Evolutionary conservation across 768 basidiomycete species (phyloP), one percentile per base, ranked within the genome.

Genomic region (Neoboletus subvelutipes): DNA sequence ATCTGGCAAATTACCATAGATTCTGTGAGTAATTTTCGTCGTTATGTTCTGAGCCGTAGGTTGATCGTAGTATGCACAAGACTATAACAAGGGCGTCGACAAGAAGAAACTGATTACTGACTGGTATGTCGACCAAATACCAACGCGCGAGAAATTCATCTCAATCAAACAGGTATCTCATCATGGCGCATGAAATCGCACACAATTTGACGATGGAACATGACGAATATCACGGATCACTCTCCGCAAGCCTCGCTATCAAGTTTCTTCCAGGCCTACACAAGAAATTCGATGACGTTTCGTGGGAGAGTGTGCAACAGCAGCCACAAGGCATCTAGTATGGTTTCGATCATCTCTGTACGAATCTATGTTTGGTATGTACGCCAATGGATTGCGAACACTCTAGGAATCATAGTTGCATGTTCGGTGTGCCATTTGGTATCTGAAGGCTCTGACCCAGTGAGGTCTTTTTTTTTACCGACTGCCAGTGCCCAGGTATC

Each of bases 101-200:
- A 62, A 33, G 57, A 60, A 46, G 20, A 20, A 18, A n/a, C n/a
- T 37, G 8, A 12, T 52, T 9, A 56, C 43, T 0, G 57, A 60
- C 4, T 63, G 62, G 62, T 63, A 61, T 12, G 62, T 52, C 3
- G 4, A 42, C 11, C 36, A n/a, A 31, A 34, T 7, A 5, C 31
- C 8, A 12, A 13, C 8, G 12, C 7, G 5, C 15, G 24, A 54
- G 13, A 17, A 2, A 41, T 9, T 55, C 10, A 60, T 26, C 39
- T 37, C 13, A 0, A 24, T 41, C 24, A 8, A 40, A 50, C 13
- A 69, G 68, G 68, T 69, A 62, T 33, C 64, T 71, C 34, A 64
- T 69, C 4, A 67, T 71, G 57, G 67, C 61, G 2, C 68, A 69
- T 17, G 68, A 69, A 50, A 60, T 69, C 7, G 69, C 68, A 17